Base-by-base conservation (phyloP, 495 filamentous ascomycete species). In the Clavariopsis aquatica region DNA sequence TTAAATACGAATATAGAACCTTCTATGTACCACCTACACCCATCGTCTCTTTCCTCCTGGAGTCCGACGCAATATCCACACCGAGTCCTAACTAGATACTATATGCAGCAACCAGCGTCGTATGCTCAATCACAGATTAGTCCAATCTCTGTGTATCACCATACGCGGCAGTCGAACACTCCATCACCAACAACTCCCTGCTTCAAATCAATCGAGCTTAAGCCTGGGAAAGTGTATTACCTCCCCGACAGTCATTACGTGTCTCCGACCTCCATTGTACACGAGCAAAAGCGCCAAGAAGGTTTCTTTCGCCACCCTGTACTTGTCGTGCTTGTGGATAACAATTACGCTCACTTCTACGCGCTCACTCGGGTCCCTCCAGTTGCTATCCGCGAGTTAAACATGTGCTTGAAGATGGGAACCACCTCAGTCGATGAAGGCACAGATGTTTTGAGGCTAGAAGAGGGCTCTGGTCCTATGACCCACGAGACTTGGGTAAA, bases 271-370 rank as follows among this genome's bases (percentile, higher is more conserved):
- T 63, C 60, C 17, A 56, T 63, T 20, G 41, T 63, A 13, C 52
- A 56, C n/a, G 20, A 7, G 2, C 60, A 63, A 24, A 55, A 56
- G 51, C 34, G 43, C n/a, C 49, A 55, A 47, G 26, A 49, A 22
- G 60, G 60, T 0, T 63, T 63, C 51, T 63, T 55, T 41, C 45
- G 24, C 19, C 60, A 63, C 20, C 52, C 60, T 1, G 52, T 56
- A 6, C 45, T 63, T 7, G 34, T 63, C 5, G 38, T 56, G 1
- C 19, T 8, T 12, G 38, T 47, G 20, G 60, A 63, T 26, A 28
- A 34, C 3, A 29, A 6, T 6, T 34, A 47, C n/a, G 52, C 43
- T 3, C 38, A 63, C 52, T 63, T 63, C 51, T 63, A 56, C 23
- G 49, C 52, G 4, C 27, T 63, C n/a, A 63, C 60, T 1, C 19